Evolutionary conservation across 805 yeast genomes (phyloP).

Genomic region (Myxozyma mucilagina): DNA sequence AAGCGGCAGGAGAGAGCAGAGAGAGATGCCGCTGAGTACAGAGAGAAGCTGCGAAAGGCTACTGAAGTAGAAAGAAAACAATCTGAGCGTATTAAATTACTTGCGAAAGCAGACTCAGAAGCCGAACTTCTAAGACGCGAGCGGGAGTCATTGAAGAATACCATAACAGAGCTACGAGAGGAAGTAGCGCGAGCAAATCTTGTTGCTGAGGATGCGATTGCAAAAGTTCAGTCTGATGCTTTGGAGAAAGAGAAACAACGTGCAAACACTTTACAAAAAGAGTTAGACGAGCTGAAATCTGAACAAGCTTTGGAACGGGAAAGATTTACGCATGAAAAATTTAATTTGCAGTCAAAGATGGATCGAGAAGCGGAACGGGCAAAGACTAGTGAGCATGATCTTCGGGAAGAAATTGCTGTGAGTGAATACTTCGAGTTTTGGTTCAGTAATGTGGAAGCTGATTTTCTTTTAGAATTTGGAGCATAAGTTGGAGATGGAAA

Average conservation of each 20-base stretch:
- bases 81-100: slow-evolving; percentile 33
- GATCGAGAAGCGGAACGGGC: slow-evolving; percentile 39
- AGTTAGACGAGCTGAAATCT: slow-evolving; percentile 39
- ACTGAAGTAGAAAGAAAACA: slow-evolving; percentile 33
- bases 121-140: slow-evolving; percentile 31
- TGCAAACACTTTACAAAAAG: slow-evolving; percentile 35
- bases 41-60: slow-evolving; percentile 33
- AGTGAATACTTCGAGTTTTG: slow-evolving; percentile 32
- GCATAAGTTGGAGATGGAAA: slow-evolving; percentile 63
- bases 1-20: slow-evolving; percentile 38
- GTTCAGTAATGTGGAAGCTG: slow-evolving; percentile 36
- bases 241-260: slow-evolving; percentile 36
- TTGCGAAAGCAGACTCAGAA: slow-evolving; percentile 31
- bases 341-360: slow-evolving; percentile 35
- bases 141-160: slow-evolving; percentile 24
- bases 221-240: slow-evolving; percentile 37
- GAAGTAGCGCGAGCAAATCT: slow-evolving; percentile 37
- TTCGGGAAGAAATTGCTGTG: slow-evolving; percentile 33
- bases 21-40: slow-evolving; percentile 47
- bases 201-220: slow-evolving; percentile 35
- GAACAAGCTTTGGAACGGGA: slow-evolving; percentile 41
- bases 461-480: slow-evolving; percentile 66
- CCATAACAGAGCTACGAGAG: slow-evolving; percentile 33
- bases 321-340: slow-evolving; percentile 39
- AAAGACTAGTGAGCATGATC: slow-evolving; percentile 34